Base-by-base conservation (phyloP, 1,284 basidiomycete genomes). In the Ganoderma sinense region DNA sequence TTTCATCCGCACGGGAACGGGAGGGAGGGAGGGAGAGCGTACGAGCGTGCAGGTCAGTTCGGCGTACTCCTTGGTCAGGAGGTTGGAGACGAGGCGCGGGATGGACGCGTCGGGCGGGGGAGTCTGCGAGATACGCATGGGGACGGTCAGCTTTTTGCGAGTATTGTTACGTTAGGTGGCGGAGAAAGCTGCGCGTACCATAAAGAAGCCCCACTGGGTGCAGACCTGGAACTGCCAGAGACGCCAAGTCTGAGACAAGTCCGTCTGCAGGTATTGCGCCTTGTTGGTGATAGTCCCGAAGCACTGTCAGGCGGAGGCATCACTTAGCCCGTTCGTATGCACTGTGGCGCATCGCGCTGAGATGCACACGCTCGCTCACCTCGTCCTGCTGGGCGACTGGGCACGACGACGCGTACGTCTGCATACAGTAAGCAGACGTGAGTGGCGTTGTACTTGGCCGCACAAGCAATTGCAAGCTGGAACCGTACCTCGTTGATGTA, bases 151-250 rank as follows among this genome's bases (percentile, higher is more conserved):
- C n/a, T n/a, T 11, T 16, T 11, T 51, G 48, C 23, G 11, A 13
- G 48, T 26, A 10, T 5, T 13, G 11, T 26, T 11, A 26, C 14
- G 23, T 39, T 8, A 4, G 11, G 20, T 13, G 59, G 10, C n/a
- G n/a, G 14, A 23, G 31, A 33, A 39, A 23, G 43, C 13, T 20
- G 53, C 11, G 16, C 82, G 29, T 75, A 92, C 92, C 6, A 83
- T 86, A 78, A 97, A 96, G 81, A 96, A 98, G 2, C 96, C 97
- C 96, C 97, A 98, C 77, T 97, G 90, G 0, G 94, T 97, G 83
- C 96, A 98, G 69, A 92, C 90, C 81, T 98, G 97, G 87, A 96
- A 99, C 2, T 86, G 79, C 97, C 97, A 99, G 14, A 93, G 84
- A 51, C 96, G 87, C 95, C 95, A 97, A 0, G 86, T 87, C 78